Percentiles rank a stretch among this genome's conserved stretches.
Conservation (phyloP, 140 eudicot genomes). For the Senecio squalidus region DNA sequence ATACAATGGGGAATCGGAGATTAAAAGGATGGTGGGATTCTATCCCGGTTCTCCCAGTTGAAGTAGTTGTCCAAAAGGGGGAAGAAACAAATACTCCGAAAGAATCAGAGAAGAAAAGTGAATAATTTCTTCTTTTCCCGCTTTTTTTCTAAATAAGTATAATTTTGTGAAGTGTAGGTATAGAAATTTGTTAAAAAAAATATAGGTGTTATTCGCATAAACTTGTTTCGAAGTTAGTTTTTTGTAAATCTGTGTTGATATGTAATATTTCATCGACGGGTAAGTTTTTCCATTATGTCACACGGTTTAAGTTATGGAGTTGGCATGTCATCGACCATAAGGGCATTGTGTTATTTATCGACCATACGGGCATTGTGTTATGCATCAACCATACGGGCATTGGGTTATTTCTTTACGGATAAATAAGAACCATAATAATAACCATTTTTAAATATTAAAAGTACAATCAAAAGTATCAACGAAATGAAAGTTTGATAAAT, state of each 20-base stretch:
- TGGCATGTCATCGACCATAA: too few species aligned
- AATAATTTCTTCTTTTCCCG: slow-evolving; percentile 13
- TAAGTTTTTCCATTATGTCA: too few species aligned
- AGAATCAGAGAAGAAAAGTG: slow-evolving; percentile 22
- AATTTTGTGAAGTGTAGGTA: neutral
- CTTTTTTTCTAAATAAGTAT: neutral
- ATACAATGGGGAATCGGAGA: slow-evolving; percentile 52
- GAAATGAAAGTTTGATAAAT: too few species aligned
- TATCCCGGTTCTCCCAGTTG: slow-evolving; percentile 71
- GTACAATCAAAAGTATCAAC: too few species aligned
- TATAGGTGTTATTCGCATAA: neutral
- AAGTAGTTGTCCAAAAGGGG: slow-evolving; percentile 37
- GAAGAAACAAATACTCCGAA: slow-evolving; percentile 6
- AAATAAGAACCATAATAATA: too few species aligned
- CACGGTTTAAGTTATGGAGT: too few species aligned
- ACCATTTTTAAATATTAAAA: too few species aligned
- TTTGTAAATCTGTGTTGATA: neutral
- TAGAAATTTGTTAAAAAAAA: neutral
- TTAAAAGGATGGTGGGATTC: slow-evolving; percentile 95
- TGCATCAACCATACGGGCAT: too few species aligned
- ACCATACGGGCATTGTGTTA: too few species aligned
- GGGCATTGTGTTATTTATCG: too few species aligned
- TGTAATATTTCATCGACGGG: too few species aligned
- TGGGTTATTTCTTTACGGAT: too few species aligned
- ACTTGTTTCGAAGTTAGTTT: neutral